Evolutionary conservation across 768 basidiomycete genomes (phyloP), one percentile per base, ranked within the genome.

Genomic region (Tricholoma hemisulphureum): DNA sequence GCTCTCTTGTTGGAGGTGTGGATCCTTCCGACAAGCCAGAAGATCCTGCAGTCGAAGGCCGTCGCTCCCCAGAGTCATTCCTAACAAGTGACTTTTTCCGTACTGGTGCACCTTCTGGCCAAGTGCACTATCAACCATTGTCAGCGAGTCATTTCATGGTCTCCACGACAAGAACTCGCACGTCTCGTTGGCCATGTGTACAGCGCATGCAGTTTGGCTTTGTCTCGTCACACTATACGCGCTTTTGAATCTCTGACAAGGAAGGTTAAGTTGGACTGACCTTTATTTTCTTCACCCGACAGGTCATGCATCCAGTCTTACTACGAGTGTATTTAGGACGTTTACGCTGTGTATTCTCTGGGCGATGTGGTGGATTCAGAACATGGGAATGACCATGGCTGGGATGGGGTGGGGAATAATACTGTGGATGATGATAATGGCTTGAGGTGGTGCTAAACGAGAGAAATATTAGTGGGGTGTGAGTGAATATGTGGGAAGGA

Each of bases 281-380:
- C 83, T 97, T 97, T 67, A 98, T 93, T 80, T 96, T 92, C 80
- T 95, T 95, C 61, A 86, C 84, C 65, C 95, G 83, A 81, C 95
- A 98, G 41, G 92, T 95, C 69, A 96, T 75, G 70, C 95, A 98
- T 21, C 95, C 95, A 1, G 93, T 94, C 77, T 96, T 95, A 74
- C 91, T 93, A 65, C 95, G 84, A 61, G 91, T 93, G 65, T 95
- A 95, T 79, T 97, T 97, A 50, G 91, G 92, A 32, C 91, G 87
- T 70, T 91, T 92, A 58, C 91, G 82, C 65, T 81, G 78, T 14
- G 78, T 66, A 23, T 78, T 58, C 49, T 85, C 88, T 32, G 72
- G 73, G 52, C 81, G 79, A 54, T 80, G 71, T 21, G 78, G 77
- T 3, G 80, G 75, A 10, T 79, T 68, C 56, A 82, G 76, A 45